These are phyloP conservation scores for Coprinopsis marcescibilis DNA, from an alignment of 768 basidiomycete species.

Conservation along the genomic window DNA sequence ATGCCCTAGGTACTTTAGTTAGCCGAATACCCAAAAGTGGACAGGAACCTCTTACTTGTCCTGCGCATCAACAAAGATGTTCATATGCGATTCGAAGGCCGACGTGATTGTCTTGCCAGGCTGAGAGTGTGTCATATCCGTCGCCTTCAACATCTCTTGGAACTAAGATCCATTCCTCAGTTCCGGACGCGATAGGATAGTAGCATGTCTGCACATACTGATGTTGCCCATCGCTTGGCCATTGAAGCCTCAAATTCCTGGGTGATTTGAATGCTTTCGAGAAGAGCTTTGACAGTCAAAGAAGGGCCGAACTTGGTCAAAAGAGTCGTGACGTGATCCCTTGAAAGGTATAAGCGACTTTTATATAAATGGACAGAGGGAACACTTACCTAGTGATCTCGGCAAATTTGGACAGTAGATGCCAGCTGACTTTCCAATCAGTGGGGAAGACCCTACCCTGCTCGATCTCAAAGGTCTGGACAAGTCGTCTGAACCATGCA, in stretches of 20 bases:
- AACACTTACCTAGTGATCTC: constrained; percentile 76
- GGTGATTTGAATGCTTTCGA: constrained; percentile 84
- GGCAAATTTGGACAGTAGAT: constrained; percentile 78
- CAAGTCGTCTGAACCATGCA: constrained; percentile 87
- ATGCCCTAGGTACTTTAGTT: constrained; percentile 45
- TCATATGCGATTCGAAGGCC: constrained; percentile 91
- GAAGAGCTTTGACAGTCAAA: constrained; percentile 68
- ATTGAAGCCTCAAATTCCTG: constrained; percentile 84
- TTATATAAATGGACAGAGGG: not conserved
- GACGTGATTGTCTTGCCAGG: constrained; percentile 71
- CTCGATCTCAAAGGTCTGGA: constrained; percentile 85
- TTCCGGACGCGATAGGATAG: not conserved
- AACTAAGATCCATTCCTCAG: constrained; percentile 35
- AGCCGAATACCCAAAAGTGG: constrained; percentile 3
- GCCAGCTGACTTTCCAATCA: constrained; percentile 82
- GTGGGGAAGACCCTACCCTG: constrained; percentile 77
- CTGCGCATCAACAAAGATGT: constrained; percentile 92
- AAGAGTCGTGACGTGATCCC: constrained; percentile 79
- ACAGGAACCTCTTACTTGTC: constrained; percentile 78
- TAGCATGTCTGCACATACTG: constrained; percentile 35
- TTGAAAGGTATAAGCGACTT: constrained; percentile 22
- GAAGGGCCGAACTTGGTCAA: constrained; percentile 72
- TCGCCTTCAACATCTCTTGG: constrained; percentile 54
- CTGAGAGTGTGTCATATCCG: constrained; percentile 43
- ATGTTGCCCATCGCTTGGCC: constrained; percentile 74